Percentiles rank a stretch among this genome's conserved stretches.
Evolutionary conservation across 495 filamentous ascomycete genomes (phyloP).

Genomic region (Pyrenula massariospora): DNA sequence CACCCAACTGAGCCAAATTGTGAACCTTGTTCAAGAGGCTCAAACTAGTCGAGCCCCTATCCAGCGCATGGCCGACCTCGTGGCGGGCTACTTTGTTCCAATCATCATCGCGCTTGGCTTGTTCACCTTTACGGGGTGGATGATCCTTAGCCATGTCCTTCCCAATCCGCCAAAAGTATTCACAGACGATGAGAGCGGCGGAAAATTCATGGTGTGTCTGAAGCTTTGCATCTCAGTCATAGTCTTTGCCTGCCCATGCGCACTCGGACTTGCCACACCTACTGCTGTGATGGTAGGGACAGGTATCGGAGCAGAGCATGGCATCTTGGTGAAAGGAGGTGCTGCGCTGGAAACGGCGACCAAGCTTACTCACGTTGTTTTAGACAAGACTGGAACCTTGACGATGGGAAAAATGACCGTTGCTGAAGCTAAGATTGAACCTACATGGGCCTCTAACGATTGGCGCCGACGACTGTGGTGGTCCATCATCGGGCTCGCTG

Average conservation of each 20-base stretch:
- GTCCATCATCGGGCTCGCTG: conserved; percentile 83
- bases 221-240: conserved; percentile 98
- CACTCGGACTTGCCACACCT: conserved; percentile 83
- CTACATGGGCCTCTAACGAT: conserved; percentile 56
- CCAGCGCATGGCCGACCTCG: conserved; percentile 80
- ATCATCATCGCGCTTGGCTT: conserved; percentile 74
- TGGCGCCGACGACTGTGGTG: conserved; percentile 77
- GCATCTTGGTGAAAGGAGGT: conserved; percentile 93
- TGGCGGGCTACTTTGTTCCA: conserved; percentile 93
- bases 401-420: conserved; percentile 94
- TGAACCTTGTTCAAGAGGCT: conserved; percentile 91
- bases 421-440: conserved; percentile 50
- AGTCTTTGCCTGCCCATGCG: conserved; percentile 96
- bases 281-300: conserved; percentile 99
- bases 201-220: conserved; percentile 88
- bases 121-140: conserved; percentile 83
- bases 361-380: conserved; percentile 82
- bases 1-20: conserved; percentile 95
- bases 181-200: conserved; percentile 64
- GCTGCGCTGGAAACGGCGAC: conserved; percentile 88
- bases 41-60: conserved; percentile 93
- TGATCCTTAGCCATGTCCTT: conserved; percentile 82
- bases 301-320: conserved; percentile 90
- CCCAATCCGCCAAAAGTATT: conserved; percentile 83
- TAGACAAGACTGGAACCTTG: conserved; percentile 98